phyloP scores from a whole-genome alignment of 1,284 basidiomycete genomes.

The Ganoderma multipileum region DNA sequence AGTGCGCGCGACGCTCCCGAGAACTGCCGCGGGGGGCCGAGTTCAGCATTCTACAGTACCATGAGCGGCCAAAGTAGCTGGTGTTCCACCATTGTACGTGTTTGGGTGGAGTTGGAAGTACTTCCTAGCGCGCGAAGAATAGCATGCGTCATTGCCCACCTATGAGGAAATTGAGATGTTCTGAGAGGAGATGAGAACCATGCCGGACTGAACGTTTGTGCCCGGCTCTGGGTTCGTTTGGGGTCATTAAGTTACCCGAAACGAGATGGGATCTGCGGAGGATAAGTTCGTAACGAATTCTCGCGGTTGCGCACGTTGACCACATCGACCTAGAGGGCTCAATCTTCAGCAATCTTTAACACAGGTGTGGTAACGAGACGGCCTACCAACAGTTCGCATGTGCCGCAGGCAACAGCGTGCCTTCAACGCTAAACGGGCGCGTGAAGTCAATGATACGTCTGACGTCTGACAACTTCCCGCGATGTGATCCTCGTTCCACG shows the following conservation, averaged over 20 bases:
- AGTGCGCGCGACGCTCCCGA: not conserved
- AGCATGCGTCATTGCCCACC: not conserved
- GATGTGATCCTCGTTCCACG: slow-evolving; percentile 1
- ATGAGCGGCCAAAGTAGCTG: not conserved
- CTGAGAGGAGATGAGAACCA: not conserved
- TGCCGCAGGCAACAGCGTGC: not conserved
- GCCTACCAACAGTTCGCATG: not conserved
- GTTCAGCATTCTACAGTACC: not conserved
- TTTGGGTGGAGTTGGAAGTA: not conserved
- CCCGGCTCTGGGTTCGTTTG: not conserved
- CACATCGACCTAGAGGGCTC: not conserved
- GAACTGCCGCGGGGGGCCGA: not conserved
- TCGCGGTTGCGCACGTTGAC: not conserved
- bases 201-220: not conserved
- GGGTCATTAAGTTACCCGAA: not conserved
- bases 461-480: not conserved
- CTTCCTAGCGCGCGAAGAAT: not conserved
- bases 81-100: not conserved
- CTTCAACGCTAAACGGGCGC: not conserved
- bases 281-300: not conserved
- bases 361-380: not conserved
- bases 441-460: not conserved
- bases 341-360: not conserved
- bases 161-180: not conserved
- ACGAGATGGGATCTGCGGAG: not conserved